phyloP scores from a whole-genome alignment of 78 protist genomes.

The Speleostelium caveatum region DNA sequence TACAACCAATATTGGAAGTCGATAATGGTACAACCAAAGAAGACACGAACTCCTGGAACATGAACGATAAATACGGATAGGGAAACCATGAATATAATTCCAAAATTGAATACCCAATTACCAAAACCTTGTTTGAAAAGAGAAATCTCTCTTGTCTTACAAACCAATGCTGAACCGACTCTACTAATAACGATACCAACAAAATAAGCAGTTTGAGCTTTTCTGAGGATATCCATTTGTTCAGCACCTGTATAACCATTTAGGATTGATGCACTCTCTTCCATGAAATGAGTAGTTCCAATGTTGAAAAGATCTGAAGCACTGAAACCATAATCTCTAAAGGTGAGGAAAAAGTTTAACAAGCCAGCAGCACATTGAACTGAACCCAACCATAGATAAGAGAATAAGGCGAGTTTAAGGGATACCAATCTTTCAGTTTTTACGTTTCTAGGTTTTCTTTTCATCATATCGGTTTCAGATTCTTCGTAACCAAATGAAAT shows the following conservation, averaged over 20 bases:
- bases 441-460: conserved; percentile 91
- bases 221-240: conserved; percentile 20
- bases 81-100: conserved; percentile 84
- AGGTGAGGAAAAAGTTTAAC: conserved; percentile 70
- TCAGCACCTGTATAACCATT: background rate
- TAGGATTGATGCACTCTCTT: background rate
- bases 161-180: conserved; percentile 90
- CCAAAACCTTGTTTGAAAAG: conserved; percentile 87
- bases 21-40: conserved; percentile 83
- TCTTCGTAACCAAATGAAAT: conserved; percentile 94
- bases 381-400: conserved; percentile 90
- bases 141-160: conserved; percentile 92
- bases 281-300: conserved; percentile 23
- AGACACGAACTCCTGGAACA: conserved; percentile 74
- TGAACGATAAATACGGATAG: conserved; percentile 83
- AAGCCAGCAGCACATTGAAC: conserved; percentile 90
- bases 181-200: conserved; percentile 86
- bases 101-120: conserved; percentile 85
- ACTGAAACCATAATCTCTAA: conserved; percentile 76
- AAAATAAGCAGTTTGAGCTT: conserved; percentile 92
- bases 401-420: conserved; percentile 66
- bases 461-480: conserved; percentile 95
- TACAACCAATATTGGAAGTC: conserved; percentile 85
- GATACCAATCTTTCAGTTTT: conserved; percentile 88
- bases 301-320: conserved; percentile 27